A percentile compares a stretch with the other conserved stretches of the same genome.
Evolutionary conservation across 169 alveolate species (phyloP).

Genomic region (Toxoplasma gondii): DNA sequence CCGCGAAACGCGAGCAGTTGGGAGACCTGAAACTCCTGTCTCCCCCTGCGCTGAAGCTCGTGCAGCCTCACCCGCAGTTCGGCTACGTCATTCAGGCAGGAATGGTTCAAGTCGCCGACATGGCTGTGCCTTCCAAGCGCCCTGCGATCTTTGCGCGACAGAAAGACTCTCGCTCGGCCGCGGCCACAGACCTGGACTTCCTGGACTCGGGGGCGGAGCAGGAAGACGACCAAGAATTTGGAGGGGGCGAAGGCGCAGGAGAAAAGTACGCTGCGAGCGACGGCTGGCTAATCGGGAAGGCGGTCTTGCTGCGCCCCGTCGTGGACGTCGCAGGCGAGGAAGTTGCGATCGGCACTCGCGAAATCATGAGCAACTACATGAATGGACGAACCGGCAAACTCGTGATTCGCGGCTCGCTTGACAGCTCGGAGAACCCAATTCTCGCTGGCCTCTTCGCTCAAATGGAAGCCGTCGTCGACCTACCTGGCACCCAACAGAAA

Average conservation of each 20-base stretch:
- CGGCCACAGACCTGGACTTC: neutral
- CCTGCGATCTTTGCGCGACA: neutral
- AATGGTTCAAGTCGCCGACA: neutral
- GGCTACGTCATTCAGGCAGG: conserved; percentile 33
- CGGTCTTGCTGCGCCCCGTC: conserved; percentile 43
- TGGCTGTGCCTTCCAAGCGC: neutral
- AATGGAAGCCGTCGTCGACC: conserved; percentile 14
- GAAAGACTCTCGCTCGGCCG: neutral
- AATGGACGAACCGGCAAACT: conserved; percentile 29
- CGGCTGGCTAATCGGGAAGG: conserved; percentile 2
- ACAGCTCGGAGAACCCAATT: conserved; percentile 14
- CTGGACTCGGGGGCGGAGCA: neutral
- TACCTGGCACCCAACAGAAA: conserved; percentile 31
- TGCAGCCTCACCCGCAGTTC: conserved; percentile 28
- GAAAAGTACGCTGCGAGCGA: neutral
- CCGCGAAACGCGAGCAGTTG: neutral
- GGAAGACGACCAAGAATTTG: neutral
- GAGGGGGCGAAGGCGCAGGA: neutral
- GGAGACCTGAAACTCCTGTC: neutral
- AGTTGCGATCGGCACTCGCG: conserved; percentile 39
- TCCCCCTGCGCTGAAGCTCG: neutral
- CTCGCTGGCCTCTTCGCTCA: neutral
- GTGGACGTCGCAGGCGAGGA: conserved; percentile 27
- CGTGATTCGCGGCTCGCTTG: neutral
- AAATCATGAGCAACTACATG: conserved; percentile 45